A percentile compares a stretch with the other conserved stretches of the same genome.
Conservation (phyloP, 345 rosid genomes). For the Schrenkiella parvula region DNA sequence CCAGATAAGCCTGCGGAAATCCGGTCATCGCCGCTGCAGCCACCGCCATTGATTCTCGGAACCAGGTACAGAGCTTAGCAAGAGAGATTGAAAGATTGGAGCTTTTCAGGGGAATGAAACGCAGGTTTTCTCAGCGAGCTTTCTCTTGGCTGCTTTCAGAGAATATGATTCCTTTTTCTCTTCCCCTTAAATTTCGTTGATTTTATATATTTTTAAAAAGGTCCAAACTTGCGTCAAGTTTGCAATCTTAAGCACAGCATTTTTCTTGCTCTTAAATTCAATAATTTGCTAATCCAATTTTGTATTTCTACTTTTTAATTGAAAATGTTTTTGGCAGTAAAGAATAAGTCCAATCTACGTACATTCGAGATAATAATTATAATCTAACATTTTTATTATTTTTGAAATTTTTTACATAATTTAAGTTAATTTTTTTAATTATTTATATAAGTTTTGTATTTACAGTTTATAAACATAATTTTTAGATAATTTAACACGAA, state of each 20-base stretch:
- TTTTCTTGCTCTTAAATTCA: conserved; percentile 3
- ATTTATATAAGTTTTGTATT: too few relatives aligned
- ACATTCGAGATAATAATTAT: too few relatives aligned
- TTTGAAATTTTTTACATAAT: too few relatives aligned
- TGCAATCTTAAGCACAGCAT: neutral
- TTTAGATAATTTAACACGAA: too few relatives aligned
- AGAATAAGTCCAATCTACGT: too few relatives aligned
- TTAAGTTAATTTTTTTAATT: too few relatives aligned
- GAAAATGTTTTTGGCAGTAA: too few relatives aligned
- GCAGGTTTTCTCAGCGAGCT: neutral
- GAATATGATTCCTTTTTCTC: conserved; percentile 15
- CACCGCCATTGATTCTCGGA: conserved; percentile 28
- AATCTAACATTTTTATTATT: too few relatives aligned
- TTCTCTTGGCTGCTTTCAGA: conserved; percentile 7
- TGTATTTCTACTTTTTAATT: too few relatives aligned
- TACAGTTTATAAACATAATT: too few relatives aligned
- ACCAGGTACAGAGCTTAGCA: neutral
- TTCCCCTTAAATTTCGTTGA: too few relatives aligned
- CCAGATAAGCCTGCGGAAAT: conserved; percentile 63
- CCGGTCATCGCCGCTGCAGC: conserved; percentile 36
- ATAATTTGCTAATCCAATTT: neutral
- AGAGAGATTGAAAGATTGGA: conserved; percentile 7
- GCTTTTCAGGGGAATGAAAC: neutral
- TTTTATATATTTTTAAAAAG: too few relatives aligned
- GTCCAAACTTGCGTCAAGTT: conserved; percentile 11